These are phyloP conservation scores for Hylodesmum podocarpum DNA, from an alignment of 306 rosid genomes.

Conservation along the genomic window DNA sequence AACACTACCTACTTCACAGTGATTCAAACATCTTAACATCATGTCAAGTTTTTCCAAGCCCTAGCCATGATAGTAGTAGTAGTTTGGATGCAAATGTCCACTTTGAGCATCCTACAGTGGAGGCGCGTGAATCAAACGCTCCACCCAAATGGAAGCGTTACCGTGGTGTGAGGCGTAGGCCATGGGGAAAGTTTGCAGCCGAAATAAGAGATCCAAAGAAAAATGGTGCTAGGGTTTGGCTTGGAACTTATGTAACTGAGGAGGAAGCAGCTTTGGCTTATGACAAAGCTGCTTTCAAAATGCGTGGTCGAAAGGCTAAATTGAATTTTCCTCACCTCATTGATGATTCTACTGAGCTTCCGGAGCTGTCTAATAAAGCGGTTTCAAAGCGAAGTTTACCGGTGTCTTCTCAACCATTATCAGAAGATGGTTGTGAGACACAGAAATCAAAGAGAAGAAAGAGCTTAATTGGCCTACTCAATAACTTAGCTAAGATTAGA, in stretches of 20 bases:
- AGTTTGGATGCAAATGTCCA: neutral
- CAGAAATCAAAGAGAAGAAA: conserved; percentile 20
- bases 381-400: neutral
- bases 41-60: neutral
- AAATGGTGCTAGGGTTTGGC: conserved; percentile 62
- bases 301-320: conserved; percentile 66
- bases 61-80: neutral
- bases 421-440: neutral
- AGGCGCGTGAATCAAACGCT: neutral
- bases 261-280: conserved; percentile 67
- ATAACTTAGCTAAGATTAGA: conserved; percentile 22
- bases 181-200: conserved; percentile 67
- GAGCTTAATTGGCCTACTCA: conserved; percentile 6
- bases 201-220: conserved; percentile 47
- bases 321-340: conserved; percentile 61
- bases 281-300: conserved; percentile 65
- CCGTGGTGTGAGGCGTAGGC: conserved; percentile 64
- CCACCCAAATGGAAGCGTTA: conserved; percentile 37
- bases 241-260: conserved; percentile 58
- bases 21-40: neutral
- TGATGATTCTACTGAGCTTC: neutral
- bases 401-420: neutral
- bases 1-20: conserved; percentile 23
- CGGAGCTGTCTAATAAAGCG: neutral
- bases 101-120: neutral